A percentile compares a stretch with the other conserved stretches of the same genome.
phyloP scores from a whole-genome alignment of 441 rosid species.

The Bruguiera hainesii region DNA sequence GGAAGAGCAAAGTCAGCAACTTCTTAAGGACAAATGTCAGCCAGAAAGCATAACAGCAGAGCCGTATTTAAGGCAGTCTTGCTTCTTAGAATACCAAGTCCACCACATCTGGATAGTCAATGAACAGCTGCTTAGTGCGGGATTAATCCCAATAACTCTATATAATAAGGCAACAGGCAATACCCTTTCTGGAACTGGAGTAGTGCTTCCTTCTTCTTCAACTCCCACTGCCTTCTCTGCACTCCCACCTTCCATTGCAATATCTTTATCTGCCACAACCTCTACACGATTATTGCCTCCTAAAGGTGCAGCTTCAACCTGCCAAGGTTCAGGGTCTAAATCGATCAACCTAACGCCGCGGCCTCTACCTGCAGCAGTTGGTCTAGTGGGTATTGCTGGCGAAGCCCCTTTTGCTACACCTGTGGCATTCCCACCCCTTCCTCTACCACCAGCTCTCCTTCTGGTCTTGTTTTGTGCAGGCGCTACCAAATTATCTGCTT shows the following conservation, averaged over 20 bases:
- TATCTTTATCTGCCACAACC: slow-evolving; percentile 76
- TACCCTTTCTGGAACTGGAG: slow-evolving; percentile 94
- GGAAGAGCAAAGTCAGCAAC: background rate
- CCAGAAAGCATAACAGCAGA: background rate
- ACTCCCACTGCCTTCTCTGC: slow-evolving; percentile 62
- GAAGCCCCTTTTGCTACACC: slow-evolving; percentile 73
- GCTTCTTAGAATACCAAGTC: slow-evolving; percentile 1
- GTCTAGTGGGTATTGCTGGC: slow-evolving; percentile 55
- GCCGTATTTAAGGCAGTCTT: background rate
- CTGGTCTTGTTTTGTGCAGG: slow-evolving; percentile 76
- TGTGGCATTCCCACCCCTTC: slow-evolving; percentile 85
- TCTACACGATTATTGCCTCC: slow-evolving; percentile 63
- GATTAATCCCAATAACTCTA: slow-evolving; percentile 3
- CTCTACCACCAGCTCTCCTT: slow-evolving; percentile 92
- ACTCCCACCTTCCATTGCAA: slow-evolving; percentile 76
- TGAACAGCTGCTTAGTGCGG: background rate
- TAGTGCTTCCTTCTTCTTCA: slow-evolving; percentile 79
- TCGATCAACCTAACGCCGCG: slow-evolving; percentile 81
- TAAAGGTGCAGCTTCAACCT: slow-evolving; percentile 58
- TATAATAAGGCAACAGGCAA: slow-evolving; percentile 19
- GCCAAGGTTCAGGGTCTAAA: slow-evolving; percentile 83
- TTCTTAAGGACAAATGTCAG: background rate
- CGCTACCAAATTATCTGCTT: slow-evolving; percentile 54
- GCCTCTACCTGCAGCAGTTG: slow-evolving; percentile 81
- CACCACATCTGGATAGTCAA: background rate